Conservation (phyloP, 2,329 filamentous ascomycete genomes). For the Drechslerella dactyloides region DNA sequence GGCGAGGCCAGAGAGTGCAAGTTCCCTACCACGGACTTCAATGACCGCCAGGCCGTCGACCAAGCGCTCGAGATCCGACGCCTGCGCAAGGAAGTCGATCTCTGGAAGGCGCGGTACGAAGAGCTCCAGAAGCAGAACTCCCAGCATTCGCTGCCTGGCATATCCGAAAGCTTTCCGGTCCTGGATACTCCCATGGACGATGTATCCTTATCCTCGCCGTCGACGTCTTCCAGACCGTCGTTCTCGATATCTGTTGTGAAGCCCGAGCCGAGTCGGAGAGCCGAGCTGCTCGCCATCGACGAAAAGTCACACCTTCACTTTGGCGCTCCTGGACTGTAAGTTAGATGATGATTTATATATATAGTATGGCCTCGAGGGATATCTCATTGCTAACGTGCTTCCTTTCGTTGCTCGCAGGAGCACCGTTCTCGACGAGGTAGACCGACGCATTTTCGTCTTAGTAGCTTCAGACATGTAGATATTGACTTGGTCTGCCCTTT, state of each 20-base stretch:
- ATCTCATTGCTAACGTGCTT: neutral
- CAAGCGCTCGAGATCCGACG: slow-evolving; percentile 46
- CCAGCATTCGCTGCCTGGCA: neutral
- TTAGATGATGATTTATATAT: slow-evolving; percentile 4
- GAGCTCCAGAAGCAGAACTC: slow-evolving; percentile 26
- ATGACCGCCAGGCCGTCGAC: slow-evolving; percentile 34
- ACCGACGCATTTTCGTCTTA: neutral
- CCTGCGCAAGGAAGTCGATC: slow-evolving; percentile 38
- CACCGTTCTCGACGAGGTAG: slow-evolving; percentile 41
- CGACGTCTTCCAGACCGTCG: slow-evolving; percentile 12
- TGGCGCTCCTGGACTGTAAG: slow-evolving; percentile 42
- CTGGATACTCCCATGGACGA: slow-evolving; percentile 7
- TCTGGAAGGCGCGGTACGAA: slow-evolving; percentile 37
- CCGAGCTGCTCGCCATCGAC: slow-evolving; percentile 27
- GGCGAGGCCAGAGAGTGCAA: slow-evolving; percentile 36
- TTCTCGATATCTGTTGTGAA: slow-evolving; percentile 13
- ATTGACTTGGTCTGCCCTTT: neutral
- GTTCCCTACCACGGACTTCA: slow-evolving; percentile 30
- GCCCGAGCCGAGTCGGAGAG: neutral
- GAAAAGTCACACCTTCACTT: slow-evolving; percentile 48
- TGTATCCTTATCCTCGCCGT: slow-evolving; percentile 12
- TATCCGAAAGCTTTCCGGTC: slow-evolving; percentile 9
- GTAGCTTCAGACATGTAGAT: neutral
- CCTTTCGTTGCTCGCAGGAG: slow-evolving; percentile 11
- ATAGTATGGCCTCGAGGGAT: neutral